A percentile compares a stretch with the other conserved stretches of the same genome.
Conservation (phyloP, 306 rosid genomes). For the Clitoria ternatea region DNA sequence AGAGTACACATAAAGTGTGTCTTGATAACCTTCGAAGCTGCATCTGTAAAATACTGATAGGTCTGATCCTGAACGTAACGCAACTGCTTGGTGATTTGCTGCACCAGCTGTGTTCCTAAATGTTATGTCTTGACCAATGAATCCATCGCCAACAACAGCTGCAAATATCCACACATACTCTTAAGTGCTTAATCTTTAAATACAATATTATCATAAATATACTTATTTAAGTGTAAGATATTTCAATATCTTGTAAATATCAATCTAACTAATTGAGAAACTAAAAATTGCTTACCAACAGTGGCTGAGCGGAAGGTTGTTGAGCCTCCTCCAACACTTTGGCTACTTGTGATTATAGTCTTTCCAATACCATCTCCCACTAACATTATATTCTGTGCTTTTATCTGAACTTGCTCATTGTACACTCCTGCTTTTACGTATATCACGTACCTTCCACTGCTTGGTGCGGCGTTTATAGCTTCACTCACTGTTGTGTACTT, state of each 20-base stretch:
- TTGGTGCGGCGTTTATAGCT: conserved; percentile 45
- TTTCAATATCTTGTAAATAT: no score
- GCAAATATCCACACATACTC: neutral
- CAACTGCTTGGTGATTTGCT: conserved; percentile 64
- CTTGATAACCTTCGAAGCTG: conserved; percentile 70
- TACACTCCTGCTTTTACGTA: conserved; percentile 61
- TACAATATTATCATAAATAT: no score
- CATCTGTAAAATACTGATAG: conserved; percentile 63
- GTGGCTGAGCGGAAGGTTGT: conserved; percentile 77
- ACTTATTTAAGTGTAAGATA: no score
- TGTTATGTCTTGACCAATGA: conserved; percentile 61
- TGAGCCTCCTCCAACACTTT: conserved; percentile 70
- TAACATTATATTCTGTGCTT: conserved; percentile 52
- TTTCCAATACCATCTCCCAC: conserved; percentile 72
- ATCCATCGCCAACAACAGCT: conserved; percentile 67
- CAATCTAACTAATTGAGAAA: no score
- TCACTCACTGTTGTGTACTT: conserved; percentile 43
- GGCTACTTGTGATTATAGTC: conserved; percentile 66
- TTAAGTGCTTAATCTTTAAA: conserved; percentile 11
- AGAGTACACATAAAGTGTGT: conserved; percentile 61
- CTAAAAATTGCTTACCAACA: conserved; percentile 37
- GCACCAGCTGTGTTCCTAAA: conserved; percentile 71
- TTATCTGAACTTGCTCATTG: conserved; percentile 56
- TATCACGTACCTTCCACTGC: conserved; percentile 57
- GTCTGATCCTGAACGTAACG: conserved; percentile 67